phyloP scores from a whole-genome alignment of 768 basidiomycete species.

The Amanita exitialis region DNA sequence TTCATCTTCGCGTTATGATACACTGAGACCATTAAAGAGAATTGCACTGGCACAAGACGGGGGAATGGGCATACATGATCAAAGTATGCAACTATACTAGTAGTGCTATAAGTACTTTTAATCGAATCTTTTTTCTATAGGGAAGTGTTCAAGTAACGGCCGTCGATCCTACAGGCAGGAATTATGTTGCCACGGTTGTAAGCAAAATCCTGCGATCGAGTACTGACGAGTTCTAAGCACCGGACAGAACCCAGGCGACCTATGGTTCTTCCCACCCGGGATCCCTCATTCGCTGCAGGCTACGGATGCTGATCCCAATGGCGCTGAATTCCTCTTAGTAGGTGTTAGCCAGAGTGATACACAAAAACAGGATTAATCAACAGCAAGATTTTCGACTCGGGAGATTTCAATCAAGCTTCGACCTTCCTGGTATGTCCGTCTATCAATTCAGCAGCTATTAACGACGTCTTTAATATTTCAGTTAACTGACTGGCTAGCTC shows the following conservation, averaged over 20 bases:
- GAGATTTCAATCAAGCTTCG: slow-evolving; percentile 39
- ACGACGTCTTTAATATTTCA: slow-evolving; percentile 8
- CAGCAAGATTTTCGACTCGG: slow-evolving; percentile 37
- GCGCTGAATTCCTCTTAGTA: slow-evolving; percentile 43
- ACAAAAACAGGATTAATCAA: background rate
- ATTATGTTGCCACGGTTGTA: slow-evolving; percentile 41
- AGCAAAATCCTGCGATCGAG: slow-evolving; percentile 5
- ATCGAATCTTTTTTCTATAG: slow-evolving; percentile 20
- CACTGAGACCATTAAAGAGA: slow-evolving; percentile 22
- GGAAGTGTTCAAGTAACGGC: slow-evolving; percentile 38
- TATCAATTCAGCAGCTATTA: background rate
- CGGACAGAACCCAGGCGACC: slow-evolving; percentile 32
- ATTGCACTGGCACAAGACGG: slow-evolving; percentile 44
- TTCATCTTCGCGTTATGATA: background rate
- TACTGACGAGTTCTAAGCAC: background rate
- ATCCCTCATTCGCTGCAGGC: slow-evolving; percentile 48
- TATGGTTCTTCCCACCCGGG: slow-evolving; percentile 51
- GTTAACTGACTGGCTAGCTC: slow-evolving; percentile 47
- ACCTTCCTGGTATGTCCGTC: slow-evolving; percentile 33
- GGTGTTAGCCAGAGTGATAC: slow-evolving; percentile 1
- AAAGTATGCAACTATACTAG: slow-evolving; percentile 16
- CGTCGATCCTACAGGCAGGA: slow-evolving; percentile 36
- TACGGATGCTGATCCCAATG: slow-evolving; percentile 30
- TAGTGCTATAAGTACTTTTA: background rate
- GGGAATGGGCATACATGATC: slow-evolving; percentile 48